Conservation (phyloP, 768 basidiomycete species). For the Boletus rubescentipes region DNA sequence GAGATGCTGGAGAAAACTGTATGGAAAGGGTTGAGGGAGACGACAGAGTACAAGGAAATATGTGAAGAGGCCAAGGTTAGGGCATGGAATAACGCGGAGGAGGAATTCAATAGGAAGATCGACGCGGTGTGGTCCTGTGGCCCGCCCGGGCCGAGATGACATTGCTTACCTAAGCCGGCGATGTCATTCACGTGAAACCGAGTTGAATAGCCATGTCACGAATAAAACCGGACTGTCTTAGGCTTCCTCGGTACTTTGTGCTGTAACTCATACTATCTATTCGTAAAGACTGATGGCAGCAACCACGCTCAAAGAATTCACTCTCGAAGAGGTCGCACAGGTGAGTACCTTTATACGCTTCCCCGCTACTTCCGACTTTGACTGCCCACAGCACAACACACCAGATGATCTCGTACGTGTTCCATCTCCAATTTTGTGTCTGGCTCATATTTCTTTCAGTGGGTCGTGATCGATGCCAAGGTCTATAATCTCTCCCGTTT, state of each 20-base stretch:
- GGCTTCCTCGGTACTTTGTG: neutral
- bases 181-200: no score
- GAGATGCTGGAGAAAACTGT: no score
- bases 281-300: conserved; percentile 22
- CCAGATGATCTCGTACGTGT: conserved; percentile 66
- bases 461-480: conserved; percentile 82
- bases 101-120: no score
- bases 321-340: conserved; percentile 59
- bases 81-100: no score
- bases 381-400: conserved; percentile 60
- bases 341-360: conserved; percentile 28
- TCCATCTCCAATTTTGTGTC: neutral
- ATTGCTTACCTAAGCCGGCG: no score
- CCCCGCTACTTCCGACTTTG: neutral
- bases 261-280: neutral
- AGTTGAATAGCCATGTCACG: no score
- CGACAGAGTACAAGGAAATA: no score
- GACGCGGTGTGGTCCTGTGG: no score
- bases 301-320: conserved; percentile 43
- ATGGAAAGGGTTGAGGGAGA: no score
- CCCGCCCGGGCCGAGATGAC: no score
- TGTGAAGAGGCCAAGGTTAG: no score
- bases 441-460: conserved; percentile 40
- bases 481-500: conserved; percentile 85
- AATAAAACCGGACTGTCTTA: neutral